phyloP scores from a whole-genome alignment of 2,329 filamentous ascomycete species.

The Paecilomyces sp. region DNA sequence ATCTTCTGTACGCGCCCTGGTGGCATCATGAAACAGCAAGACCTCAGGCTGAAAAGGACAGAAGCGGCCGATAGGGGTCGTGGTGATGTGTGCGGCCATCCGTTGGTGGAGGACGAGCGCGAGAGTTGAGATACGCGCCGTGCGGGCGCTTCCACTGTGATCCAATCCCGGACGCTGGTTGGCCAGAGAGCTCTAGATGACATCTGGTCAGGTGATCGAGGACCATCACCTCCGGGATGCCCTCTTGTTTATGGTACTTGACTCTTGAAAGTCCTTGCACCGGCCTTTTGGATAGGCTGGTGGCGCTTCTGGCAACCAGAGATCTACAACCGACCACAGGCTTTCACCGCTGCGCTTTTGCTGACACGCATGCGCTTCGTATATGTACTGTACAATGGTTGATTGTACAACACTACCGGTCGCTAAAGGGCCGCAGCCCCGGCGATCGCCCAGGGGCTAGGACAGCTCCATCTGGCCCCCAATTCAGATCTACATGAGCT shows the following conservation, averaged over 20 bases:
- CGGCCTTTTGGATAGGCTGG: neutral
- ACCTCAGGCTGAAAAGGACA: slow-evolving; percentile 5
- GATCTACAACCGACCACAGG: neutral
- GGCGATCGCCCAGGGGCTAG: neutral
- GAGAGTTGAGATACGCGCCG: slow-evolving; percentile 13
- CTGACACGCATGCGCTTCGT: neutral
- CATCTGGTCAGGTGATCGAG: slow-evolving; percentile 11
- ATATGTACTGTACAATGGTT: neutral
- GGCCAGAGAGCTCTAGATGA: slow-evolving; percentile 1
- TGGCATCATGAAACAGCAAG: slow-evolving; percentile 18
- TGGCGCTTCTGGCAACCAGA: neutral
- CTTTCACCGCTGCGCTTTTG: neutral
- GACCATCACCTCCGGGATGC: neutral
- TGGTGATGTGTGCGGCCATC: neutral
- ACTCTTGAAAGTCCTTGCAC: neutral
- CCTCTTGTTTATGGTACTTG: neutral
- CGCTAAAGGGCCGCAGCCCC: neutral
- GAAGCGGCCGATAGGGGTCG: slow-evolving; percentile 3
- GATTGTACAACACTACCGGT: neutral
- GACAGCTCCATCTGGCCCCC: neutral
- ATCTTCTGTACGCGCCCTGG: slow-evolving; percentile 18
- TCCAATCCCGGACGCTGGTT: neutral
- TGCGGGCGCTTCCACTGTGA: slow-evolving; percentile 14
- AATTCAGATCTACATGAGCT: neutral
- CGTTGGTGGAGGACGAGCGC: slow-evolving; percentile 5